Evolutionary conservation across 2,329 filamentous ascomycete species (phyloP).

Genomic region (Botrytis pseudocinerea): DNA sequence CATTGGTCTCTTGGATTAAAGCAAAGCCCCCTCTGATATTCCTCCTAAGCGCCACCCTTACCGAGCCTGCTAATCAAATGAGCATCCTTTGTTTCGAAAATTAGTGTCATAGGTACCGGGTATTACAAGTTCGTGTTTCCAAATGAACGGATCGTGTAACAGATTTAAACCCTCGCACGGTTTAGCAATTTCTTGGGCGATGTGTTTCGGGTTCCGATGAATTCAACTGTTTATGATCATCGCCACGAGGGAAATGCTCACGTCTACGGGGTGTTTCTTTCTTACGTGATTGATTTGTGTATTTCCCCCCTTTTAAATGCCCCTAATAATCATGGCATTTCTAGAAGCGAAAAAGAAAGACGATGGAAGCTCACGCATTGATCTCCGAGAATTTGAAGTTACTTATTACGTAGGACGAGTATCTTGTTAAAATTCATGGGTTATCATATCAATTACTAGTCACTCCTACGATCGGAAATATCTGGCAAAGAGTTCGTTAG

Average conservation of each 20-base stretch:
- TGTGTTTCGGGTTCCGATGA: background rate
- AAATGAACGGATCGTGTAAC: slow-evolving; percentile 20
- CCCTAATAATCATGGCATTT: background rate
- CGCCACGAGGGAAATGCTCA: background rate
- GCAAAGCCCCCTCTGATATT: background rate
- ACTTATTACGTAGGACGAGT: background rate
- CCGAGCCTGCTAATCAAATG: slow-evolving; percentile 1
- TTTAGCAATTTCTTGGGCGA: slow-evolving; percentile 2
- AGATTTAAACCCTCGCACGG: slow-evolving; percentile 6
- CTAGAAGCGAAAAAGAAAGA: slow-evolving; percentile 6
- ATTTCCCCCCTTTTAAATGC: background rate
- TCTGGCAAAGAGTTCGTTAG: background rate
- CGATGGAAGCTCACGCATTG: background rate
- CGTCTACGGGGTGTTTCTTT: background rate
- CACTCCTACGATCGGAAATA: background rate
- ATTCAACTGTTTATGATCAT: slow-evolving; percentile 1
- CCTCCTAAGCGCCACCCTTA: slow-evolving; percentile 3
- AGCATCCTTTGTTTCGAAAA: slow-evolving; percentile 22
- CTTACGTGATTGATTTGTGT: background rate
- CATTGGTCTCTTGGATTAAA: slow-evolving; percentile 2
- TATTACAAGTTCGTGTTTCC: slow-evolving; percentile 11
- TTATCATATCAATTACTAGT: background rate
- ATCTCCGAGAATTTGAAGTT: background rate
- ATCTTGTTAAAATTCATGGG: background rate
- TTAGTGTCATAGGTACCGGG: background rate